Evolutionary conservation across 1,139 yeast species (phyloP), one percentile per base, ranked within the genome.

Genomic region (Taiozyma onychis): DNA sequence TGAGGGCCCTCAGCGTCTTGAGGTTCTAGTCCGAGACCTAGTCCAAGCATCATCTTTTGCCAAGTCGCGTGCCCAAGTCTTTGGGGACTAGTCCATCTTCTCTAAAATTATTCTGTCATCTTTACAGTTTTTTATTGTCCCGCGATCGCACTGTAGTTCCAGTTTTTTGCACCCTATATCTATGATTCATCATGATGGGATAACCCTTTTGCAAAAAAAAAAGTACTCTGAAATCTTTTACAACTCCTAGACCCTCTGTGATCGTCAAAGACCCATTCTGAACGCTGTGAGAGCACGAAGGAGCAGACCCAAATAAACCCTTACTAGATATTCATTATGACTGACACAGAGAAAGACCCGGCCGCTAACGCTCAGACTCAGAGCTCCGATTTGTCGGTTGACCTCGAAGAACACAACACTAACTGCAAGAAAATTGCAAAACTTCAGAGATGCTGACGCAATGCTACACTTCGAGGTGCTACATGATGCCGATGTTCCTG

Each of bases 401-500:
- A 18, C 13, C 22, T 16, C 7, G 39, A 16, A 9, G 39, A 35
- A 35, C 18, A 16, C 13, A n/a, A 57, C 18, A 18, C 18, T 18
- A 18, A 57, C 1, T 54, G 51, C 48, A 55, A 50, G 49, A 50
- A 57, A 16, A 45, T 51, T n/a, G 39, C n/a, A 22, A 7, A 50
- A 45, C 26, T 57, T 61, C 1, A 67, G 66, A 52, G 68, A 72
- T 57, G 76, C 76, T 8, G 77, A 73, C 60, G 62, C 59, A 10
- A 72, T 77, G 3, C 57, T 72, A 14, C 58, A 51, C 14, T 72
- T 74, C 54, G 66, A 73, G 65, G 60, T 61, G 26, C 60, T 63
- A 45, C 54, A 63, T 53, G 76, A 71, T 47, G 21, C 56, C 4
- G 48, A 53, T 5, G 67, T 66, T 11, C 68, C 68, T 3, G 66